Conservation (phyloP, 257 asterid genomes). For the Nicotiana knightiana region DNA sequence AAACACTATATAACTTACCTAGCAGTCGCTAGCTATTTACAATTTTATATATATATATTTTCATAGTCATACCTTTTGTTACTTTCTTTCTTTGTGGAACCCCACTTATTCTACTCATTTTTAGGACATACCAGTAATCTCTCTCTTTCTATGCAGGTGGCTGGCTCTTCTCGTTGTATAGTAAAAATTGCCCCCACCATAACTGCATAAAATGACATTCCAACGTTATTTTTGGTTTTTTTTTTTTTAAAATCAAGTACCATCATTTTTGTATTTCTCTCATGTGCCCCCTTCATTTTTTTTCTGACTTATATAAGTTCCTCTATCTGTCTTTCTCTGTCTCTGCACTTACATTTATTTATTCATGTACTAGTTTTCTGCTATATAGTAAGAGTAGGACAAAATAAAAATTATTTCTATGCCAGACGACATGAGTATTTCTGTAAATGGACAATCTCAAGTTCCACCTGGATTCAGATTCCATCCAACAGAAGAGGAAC, state of each 20-base stretch:
- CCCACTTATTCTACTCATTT: slow-evolving; percentile 17
- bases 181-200: slow-evolving; percentile 9
- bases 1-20: background rate
- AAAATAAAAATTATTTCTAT: background rate
- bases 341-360: background rate
- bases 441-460: slow-evolving; percentile 76
- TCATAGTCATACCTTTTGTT: background rate
- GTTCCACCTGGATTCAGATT: slow-evolving; percentile 93
- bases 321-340: background rate
- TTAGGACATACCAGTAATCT: slow-evolving; percentile 11
- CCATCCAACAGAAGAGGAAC: slow-evolving; percentile 95
- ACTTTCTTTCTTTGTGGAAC: slow-evolving; percentile 6
- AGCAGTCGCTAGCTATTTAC: background rate
- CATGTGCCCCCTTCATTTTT: background rate
- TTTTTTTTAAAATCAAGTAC: background rate
- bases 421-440: slow-evolving; percentile 47
- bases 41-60: background rate
- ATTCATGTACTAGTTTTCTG: background rate
- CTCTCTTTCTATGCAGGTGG: slow-evolving; percentile 17
- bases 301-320: background rate
- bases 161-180: slow-evolving; percentile 20
- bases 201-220: slow-evolving; percentile 11
- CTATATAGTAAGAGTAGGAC: background rate
- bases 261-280: background rate
- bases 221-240: background rate